Percentiles rank a stretch among this genome's conserved stretches.
phyloP scores from a whole-genome alignment of 805 yeast genomes.

The Spathaspora hagerdaliae region DNA sequence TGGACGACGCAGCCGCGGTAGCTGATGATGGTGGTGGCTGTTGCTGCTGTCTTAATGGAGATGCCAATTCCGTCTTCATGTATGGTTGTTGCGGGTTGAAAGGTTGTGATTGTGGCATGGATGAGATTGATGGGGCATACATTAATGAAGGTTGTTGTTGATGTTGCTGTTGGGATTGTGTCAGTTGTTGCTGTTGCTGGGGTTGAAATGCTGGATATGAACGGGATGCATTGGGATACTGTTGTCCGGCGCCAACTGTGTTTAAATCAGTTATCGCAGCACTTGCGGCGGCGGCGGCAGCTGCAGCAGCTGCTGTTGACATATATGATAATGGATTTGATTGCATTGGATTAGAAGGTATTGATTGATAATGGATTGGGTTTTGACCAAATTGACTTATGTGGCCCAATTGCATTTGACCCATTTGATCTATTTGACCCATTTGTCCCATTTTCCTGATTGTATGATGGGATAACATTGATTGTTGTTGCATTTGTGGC shows the following conservation, averaged over 20 bases:
- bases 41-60: conserved; percentile 24
- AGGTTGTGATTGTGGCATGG: not conserved
- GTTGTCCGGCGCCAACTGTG: not conserved
- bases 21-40: not conserved
- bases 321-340: conserved; percentile 19
- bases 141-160: not conserved
- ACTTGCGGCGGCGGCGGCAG: not conserved
- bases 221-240: not conserved
- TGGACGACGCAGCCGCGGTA: too few relatives aligned
- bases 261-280: not conserved
- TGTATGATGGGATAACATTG: too few relatives aligned
- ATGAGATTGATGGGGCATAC: not conserved
- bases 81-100: conserved; percentile 5
- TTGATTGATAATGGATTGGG: conserved; percentile 2
- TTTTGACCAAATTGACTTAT: too few relatives aligned
- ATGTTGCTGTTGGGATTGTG: not conserved
- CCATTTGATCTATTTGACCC: too few relatives aligned
- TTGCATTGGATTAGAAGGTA: conserved; percentile 16
- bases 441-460: too few relatives aligned
- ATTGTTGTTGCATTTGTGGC: too few relatives aligned
- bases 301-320: conserved; percentile 2
- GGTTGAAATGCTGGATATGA: conserved; percentile 1
- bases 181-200: conserved; percentile 1
- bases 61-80: conserved; percentile 36
- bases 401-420: too few relatives aligned